Evolutionary conservation across 192 early-diverging fungal species (phyloP).

Genomic region (Umbelopsis vinacea): DNA sequence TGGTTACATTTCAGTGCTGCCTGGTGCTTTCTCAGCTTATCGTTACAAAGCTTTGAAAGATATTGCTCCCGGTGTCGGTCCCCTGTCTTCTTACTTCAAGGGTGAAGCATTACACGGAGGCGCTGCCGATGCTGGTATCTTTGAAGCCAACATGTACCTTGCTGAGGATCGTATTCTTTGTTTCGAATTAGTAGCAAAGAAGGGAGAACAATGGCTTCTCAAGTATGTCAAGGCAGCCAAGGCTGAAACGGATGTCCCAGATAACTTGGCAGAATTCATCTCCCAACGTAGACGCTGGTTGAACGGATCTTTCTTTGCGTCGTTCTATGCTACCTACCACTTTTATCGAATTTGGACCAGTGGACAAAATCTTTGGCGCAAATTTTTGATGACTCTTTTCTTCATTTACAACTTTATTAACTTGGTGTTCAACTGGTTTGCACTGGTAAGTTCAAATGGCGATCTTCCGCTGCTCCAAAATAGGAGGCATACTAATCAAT

Average conservation of each 20-base stretch:
- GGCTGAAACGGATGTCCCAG: slow-evolving; percentile 92
- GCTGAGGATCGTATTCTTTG: slow-evolving; percentile 91
- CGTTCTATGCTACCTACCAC: slow-evolving; percentile 82
- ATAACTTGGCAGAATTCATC: slow-evolving; percentile 83
- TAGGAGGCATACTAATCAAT: no score
- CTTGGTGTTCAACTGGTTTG: slow-evolving; percentile 91
- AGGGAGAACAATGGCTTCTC: slow-evolving; percentile 75
- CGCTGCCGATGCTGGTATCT: slow-evolving; percentile 64
- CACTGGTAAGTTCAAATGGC: slow-evolving; percentile 60
- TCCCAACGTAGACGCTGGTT: slow-evolving; percentile 93
- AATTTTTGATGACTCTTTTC: slow-evolving; percentile 76
- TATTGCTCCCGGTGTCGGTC: slow-evolving; percentile 59
- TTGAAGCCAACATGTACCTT: slow-evolving; percentile 92
- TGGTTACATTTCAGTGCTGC: slow-evolving; percentile 91
- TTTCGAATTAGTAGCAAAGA: slow-evolving; percentile 90
- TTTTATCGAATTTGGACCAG: slow-evolving; percentile 79
- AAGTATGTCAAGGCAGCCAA: slow-evolving; percentile 88
- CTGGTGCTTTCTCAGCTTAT: slow-evolving; percentile 94
- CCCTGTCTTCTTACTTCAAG: slow-evolving; percentile 87
- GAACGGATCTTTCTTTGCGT: slow-evolving; percentile 95
- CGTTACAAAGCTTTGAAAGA: slow-evolving; percentile 83
- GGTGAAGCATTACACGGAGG: slow-evolving; percentile 86
- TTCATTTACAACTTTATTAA: slow-evolving; percentile 82
- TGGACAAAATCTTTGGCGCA: slow-evolving; percentile 73
- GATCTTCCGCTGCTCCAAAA: not conserved